These are phyloP conservation scores for Hypoxylon sp. DNA, from an alignment of 2,329 filamentous ascomycete species.

Conservation along the genomic window DNA sequence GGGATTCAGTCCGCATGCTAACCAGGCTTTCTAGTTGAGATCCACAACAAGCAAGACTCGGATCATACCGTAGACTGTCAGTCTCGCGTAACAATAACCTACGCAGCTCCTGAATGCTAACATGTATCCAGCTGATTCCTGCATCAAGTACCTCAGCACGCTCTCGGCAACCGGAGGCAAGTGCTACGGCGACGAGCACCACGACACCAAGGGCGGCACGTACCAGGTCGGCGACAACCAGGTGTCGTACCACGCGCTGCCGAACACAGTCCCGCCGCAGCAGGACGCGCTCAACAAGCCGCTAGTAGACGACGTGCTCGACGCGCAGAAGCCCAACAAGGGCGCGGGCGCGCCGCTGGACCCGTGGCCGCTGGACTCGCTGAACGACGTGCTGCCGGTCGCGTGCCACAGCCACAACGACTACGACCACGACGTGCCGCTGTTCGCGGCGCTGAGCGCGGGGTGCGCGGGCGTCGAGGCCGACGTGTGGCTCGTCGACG, in stretches of 20 bases:
- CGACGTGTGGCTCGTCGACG: conserved; percentile 39
- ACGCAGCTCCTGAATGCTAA: conserved; percentile 20
- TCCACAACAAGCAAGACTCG: conserved; percentile 41
- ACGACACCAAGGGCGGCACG: conserved; percentile 44
- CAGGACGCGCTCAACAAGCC: conserved; percentile 42
- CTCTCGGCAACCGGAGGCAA: conserved; percentile 34
- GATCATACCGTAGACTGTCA: conserved; percentile 41
- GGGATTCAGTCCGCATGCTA: neutral
- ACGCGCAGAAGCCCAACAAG: conserved; percentile 37
- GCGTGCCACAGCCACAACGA: conserved; percentile 44
- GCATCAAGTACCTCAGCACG: conserved; percentile 38
- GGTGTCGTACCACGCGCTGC: conserved; percentile 43
- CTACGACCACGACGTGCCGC: conserved; percentile 40
- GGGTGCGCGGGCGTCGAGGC: conserved; percentile 43
- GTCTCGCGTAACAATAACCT: conserved; percentile 3
- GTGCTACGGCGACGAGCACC: conserved; percentile 37
- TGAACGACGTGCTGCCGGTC: conserved; percentile 37
- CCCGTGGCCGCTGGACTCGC: conserved; percentile 42
- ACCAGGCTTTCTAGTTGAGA: conserved; percentile 37
- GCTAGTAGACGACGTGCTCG: conserved; percentile 33
- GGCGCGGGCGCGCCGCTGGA: conserved; percentile 37
- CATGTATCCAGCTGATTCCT: conserved; percentile 32
- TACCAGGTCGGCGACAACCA: conserved; percentile 41
- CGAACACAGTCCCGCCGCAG: conserved; percentile 36
- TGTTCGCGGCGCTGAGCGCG: conserved; percentile 40